Conservation (phyloP, 1,139 yeast genomes). For the Geotrichum bryndzae region DNA sequence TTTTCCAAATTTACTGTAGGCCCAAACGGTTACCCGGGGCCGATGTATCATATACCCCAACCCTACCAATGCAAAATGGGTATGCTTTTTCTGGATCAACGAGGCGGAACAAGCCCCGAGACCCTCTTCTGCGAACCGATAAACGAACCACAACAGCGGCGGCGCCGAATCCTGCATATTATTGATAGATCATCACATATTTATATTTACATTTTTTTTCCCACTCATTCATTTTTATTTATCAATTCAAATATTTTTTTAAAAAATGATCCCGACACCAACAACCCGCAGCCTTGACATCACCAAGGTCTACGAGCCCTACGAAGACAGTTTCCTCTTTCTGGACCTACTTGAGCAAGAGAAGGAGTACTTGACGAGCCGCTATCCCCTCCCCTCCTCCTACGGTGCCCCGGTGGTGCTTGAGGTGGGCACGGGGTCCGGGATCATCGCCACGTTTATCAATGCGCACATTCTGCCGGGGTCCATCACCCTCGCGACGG, state of each 20-base stretch:
- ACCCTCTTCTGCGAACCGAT: background rate
- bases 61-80: background rate
- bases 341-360: slow-evolving; percentile 73
- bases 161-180: background rate
- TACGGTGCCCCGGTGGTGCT: slow-evolving; percentile 37
- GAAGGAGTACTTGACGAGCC: slow-evolving; percentile 23
- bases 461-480: slow-evolving; percentile 45
- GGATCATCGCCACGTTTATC: slow-evolving; percentile 73
- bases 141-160: background rate
- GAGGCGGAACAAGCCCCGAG: background rate
- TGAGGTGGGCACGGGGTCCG: slow-evolving; percentile 93
- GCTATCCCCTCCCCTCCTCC: slow-evolving; percentile 3
- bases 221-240: too few species aligned
- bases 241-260: background rate
- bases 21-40: background rate
- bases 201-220: background rate
- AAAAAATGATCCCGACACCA: slow-evolving; percentile 53
- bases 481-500: slow-evolving; percentile 61
- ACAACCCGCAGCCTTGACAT: slow-evolving; percentile 41
- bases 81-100: background rate
- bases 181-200: too few species aligned
- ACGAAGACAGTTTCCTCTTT: slow-evolving; percentile 82
- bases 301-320: slow-evolving; percentile 76
- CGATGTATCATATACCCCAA: background rate
- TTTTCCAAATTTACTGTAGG: background rate